Evolutionary conservation across 1,284 basidiomycete species (phyloP).

Genomic region (Hymenochaete sp.): DNA sequence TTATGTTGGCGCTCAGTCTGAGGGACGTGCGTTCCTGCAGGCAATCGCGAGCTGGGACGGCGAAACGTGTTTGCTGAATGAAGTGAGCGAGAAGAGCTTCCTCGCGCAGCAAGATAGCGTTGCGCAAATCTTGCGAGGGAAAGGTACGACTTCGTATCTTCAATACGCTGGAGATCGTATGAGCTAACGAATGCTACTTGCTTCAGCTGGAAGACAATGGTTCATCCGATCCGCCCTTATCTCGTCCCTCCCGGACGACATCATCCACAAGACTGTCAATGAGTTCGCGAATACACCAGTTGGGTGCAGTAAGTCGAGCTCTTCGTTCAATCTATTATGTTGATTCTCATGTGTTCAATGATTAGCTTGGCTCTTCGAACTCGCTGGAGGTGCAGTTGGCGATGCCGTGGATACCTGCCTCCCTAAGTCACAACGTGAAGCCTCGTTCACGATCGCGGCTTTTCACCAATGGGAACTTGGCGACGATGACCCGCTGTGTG

Average conservation of each 20-base stretch:
- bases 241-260: slow-evolving; percentile 72
- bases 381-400: slow-evolving; percentile 72
- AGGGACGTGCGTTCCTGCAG: slow-evolving; percentile 71
- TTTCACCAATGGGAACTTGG: slow-evolving; percentile 88
- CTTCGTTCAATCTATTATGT: slow-evolving; percentile 1
- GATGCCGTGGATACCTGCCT: slow-evolving; percentile 70
- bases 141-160: slow-evolving; percentile 37
- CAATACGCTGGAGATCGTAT: neutral
- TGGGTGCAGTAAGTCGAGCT: slow-evolving; percentile 68
- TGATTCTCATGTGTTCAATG: neutral
- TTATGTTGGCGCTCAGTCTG: slow-evolving; percentile 66
- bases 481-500: slow-evolving; percentile 69
- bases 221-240: slow-evolving; percentile 80
- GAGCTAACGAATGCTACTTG: neutral
- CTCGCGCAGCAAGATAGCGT: slow-evolving; percentile 84
- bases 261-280: slow-evolving; percentile 74
- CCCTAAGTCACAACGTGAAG: slow-evolving; percentile 67
- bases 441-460: slow-evolving; percentile 78
- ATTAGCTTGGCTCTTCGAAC: slow-evolving; percentile 82
- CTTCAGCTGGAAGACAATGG: slow-evolving; percentile 71
- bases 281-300: slow-evolving; percentile 76
- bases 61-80: slow-evolving; percentile 72
- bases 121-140: slow-evolving; percentile 78
- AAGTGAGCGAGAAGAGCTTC: slow-evolving; percentile 84
- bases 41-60: slow-evolving; percentile 84